Base-by-base conservation (phyloP, 2,329 filamentous ascomycete species). In the Xylariaceae sp. region DNA sequence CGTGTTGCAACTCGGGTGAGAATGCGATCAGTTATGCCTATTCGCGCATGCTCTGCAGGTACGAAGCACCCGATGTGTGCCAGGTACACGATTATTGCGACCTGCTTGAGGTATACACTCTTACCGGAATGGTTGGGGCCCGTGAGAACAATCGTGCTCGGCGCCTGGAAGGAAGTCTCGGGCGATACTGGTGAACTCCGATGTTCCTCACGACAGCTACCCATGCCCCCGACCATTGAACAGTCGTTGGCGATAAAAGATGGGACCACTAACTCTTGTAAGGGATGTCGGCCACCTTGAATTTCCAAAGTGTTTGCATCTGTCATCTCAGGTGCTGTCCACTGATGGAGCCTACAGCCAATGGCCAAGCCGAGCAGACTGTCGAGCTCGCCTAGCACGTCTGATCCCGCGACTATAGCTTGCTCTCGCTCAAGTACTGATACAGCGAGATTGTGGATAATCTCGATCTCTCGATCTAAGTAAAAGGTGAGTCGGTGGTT, bases 81-180 rank as follows among this genome's bases (percentile, higher is more conserved):
- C 68, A 99, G 79, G 64, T 94, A 96, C 12, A 95, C 85, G 51
- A 96, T 94, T 44, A 96, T 73, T 5, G 91, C 94, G 31, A 89
- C 82, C 66, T 99, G 92, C 67, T 95, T 99, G 64, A 97, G 77
- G 67, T 96, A 97, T 0, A 97, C 82, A 59, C 90, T 97, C 68
- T 99, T 99, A 0, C 94, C 94, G 0, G 94, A 97, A 66, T 94
- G 95, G 60, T 99, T 99, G 5, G 94, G 91, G 0, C 94, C 94
- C 0, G 94, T 97, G 60, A 99, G 69, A 6, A 96, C 72, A 11
- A 96, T 66, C 70, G 90, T 86, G 56, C 80, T 89, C 11, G 87
- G 83, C 2, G 67, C 57, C 6, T 57, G 51, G 15, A 45, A 47
- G 7, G 47, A 51, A 22, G 43, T 47, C 38, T 47, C 50, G 7